Percentiles rank a stretch among this genome's conserved stretches.
Evolutionary conservation across 306 rosid genomes (phyloP).

Genomic region (Prunus padus): DNA sequence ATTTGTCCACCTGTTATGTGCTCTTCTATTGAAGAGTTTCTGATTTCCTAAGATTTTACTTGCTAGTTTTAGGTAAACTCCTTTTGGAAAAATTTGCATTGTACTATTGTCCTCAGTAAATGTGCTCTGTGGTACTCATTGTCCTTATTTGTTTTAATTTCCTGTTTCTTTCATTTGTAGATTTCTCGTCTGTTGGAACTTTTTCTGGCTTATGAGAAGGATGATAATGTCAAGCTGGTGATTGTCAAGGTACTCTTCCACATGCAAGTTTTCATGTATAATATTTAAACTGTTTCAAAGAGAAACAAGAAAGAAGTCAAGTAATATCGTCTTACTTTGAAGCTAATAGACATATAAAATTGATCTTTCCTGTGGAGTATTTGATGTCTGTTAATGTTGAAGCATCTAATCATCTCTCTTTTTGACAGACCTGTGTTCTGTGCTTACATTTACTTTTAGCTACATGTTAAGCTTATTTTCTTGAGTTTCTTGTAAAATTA

Average conservation of each 20-base stretch:
- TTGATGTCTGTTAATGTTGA: neutral
- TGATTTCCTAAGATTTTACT: neutral
- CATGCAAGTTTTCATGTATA: neutral
- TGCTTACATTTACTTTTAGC: neutral
- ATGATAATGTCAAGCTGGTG: conserved; percentile 64
- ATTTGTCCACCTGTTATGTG: neutral
- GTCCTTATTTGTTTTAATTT: neutral
- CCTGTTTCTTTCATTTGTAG: conserved; percentile 33
- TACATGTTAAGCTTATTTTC: neutral
- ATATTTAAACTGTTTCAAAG: neutral
- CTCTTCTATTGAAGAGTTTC: neutral
- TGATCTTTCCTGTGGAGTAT: neutral
- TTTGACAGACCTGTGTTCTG: neutral
- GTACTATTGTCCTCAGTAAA: neutral
- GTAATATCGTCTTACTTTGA: neutral
- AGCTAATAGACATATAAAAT: neutral
- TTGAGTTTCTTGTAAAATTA: neutral
- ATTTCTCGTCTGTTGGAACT: conserved; percentile 60
- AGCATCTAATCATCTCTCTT: neutral
- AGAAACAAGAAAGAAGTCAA: neutral
- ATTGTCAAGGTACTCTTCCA: conserved; percentile 60
- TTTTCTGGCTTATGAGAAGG: conserved; percentile 51
- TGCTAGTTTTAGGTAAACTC: neutral
- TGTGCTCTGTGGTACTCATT: neutral
- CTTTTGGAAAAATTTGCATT: too few relatives aligned